Conservation (phyloP, 345 rosid genomes). For the Euphorbia pulcherrima region DNA sequence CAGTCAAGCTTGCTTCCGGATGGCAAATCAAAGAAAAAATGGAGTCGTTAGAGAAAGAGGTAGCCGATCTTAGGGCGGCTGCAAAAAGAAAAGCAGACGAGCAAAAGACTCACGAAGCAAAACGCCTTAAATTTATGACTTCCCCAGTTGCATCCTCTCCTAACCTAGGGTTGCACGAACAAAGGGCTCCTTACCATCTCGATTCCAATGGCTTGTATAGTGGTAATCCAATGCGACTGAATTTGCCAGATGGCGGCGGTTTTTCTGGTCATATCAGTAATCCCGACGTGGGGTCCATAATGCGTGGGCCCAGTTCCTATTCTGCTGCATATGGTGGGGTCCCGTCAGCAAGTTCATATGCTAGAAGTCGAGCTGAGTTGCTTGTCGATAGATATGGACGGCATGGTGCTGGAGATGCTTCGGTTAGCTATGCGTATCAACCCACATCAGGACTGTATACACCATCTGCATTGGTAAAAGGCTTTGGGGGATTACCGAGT, state of each 20-base stretch:
- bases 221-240: conserved; percentile 14
- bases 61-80: conserved; percentile 34
- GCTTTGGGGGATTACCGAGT: conserved; percentile 41
- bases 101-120: conserved; percentile 40
- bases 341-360: conserved; percentile 30
- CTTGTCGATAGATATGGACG: conserved; percentile 25
- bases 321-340: conserved; percentile 17
- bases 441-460: conserved; percentile 14
- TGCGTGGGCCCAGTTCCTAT: conserved; percentile 31
- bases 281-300: conserved; percentile 36
- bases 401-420: conserved; percentile 22
- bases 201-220: conserved; percentile 27
- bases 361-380: conserved; percentile 31
- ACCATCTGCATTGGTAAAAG: conserved; percentile 37
- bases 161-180: conserved; percentile 36
- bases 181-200: conserved; percentile 24
- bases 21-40: conserved; percentile 53
- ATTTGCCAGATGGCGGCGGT: conserved; percentile 39
- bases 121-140: conserved; percentile 41
- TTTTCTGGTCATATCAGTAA: conserved; percentile 39
- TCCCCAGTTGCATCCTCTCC: conserved; percentile 36
- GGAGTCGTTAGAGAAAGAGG: conserved; percentile 46
- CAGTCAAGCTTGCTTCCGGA: conserved; percentile 43
- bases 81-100: conserved; percentile 45
- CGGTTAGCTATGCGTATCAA: conserved; percentile 17